phyloP scores from a whole-genome alignment of 306 rosid species.

The Corylus heterophylla region DNA sequence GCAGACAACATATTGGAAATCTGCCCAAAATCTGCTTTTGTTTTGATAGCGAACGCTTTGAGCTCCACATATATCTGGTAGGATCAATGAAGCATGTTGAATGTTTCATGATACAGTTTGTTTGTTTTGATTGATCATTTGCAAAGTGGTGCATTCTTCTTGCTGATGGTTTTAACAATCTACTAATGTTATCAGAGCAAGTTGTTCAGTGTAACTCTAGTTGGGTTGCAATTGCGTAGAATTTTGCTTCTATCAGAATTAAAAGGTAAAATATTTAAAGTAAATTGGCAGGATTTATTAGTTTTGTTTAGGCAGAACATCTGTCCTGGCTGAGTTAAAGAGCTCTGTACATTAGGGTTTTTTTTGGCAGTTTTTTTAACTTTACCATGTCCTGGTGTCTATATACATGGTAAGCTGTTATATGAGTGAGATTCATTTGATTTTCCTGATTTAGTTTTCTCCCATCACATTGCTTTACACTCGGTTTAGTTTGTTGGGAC shows the following conservation, averaged over 20 bases:
- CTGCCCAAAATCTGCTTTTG: constrained; percentile 7
- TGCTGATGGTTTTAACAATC: not conserved
- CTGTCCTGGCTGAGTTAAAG: constrained; percentile 13
- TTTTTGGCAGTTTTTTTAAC: not conserved
- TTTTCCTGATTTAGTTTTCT: constrained; percentile 7
- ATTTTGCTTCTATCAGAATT: not conserved
- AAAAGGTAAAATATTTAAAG: not conserved
- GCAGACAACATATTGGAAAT: constrained; percentile 5
- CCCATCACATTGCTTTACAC: not conserved
- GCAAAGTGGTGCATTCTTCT: not conserved
- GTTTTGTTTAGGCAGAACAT: constrained; percentile 16
- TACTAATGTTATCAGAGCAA: not conserved
- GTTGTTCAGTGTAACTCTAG: not conserved
- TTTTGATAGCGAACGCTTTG: not conserved
- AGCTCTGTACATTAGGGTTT: not conserved
- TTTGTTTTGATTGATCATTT: not conserved
- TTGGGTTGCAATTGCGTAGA: not conserved
- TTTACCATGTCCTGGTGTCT: not conserved
- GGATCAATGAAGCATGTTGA: constrained; percentile 1
- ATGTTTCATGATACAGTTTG: constrained; percentile 2
- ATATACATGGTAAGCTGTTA: constrained; percentile 1
- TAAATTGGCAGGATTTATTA: not conserved
- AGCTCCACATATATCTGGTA: not conserved
- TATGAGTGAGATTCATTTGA: constrained; percentile 3
- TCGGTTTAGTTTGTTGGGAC: not conserved